Percentiles rank a stretch among this genome's conserved stretches.
Evolutionary conservation across 257 asterid genomes (phyloP).

Genomic region (Forsythia viridissima): DNA sequence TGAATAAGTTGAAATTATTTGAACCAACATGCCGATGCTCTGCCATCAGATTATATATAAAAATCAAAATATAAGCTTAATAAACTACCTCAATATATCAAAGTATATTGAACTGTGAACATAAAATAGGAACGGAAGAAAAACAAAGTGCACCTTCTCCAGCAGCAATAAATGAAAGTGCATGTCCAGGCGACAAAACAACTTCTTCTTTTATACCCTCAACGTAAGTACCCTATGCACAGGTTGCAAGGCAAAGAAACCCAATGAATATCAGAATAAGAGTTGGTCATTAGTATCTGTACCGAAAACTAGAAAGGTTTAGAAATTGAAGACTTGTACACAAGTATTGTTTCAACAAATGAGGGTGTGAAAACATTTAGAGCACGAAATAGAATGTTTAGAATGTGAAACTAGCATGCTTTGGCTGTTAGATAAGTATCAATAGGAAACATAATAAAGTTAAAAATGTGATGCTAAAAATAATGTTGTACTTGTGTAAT

Average conservation of each 20-base stretch:
- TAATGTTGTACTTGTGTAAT: not conserved
- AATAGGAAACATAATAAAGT: not conserved
- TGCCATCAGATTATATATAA: constrained; percentile 47
- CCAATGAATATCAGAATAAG: not conserved
- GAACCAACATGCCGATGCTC: constrained; percentile 99
- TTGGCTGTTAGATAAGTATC: constrained; percentile 8
- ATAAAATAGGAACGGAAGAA: constrained; percentile 14
- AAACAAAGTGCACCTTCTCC: constrained; percentile 76
- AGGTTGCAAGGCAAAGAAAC: constrained; percentile 12
- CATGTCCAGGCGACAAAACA: constrained; percentile 98
- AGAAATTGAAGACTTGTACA: not conserved
- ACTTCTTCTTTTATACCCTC: constrained; percentile 99
- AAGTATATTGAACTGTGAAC: not conserved
- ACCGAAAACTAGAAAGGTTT: not conserved
- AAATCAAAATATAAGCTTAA: constrained; percentile 17
- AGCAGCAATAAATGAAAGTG: constrained; percentile 97
- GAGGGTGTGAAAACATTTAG: not conserved
- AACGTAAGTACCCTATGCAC: constrained; percentile 88
- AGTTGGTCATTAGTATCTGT: not conserved
- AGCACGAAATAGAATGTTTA: not conserved
- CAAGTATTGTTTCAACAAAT: not conserved
- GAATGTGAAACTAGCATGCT: constrained; percentile 2
- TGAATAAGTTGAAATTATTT: constrained; percentile 91
- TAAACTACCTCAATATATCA: constrained; percentile 8
- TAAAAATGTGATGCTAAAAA: not conserved